Percentiles rank a stretch among this genome's conserved stretches.
phyloP scores from a whole-genome alignment of 257 asterid species.

The Prunella vulgaris region DNA sequence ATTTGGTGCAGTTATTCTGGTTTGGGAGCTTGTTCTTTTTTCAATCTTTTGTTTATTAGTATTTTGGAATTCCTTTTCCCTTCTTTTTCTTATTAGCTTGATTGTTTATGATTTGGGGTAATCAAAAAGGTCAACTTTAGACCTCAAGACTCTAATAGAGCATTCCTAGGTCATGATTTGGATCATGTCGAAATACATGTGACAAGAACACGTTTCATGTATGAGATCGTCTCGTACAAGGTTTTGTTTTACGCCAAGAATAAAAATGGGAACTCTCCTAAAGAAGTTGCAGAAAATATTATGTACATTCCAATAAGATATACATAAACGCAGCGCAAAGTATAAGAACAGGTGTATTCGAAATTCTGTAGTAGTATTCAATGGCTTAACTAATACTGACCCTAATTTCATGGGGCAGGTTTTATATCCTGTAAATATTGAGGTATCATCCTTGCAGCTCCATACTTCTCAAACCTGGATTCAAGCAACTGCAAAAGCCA shows the following conservation, averaged over 20 bases:
- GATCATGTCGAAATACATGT: no score
- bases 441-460: slow-evolving; percentile 9
- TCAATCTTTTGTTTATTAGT: not conserved
- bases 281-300: slow-evolving; percentile 7
- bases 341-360: not conserved
- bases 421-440: not conserved
- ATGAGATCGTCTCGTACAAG: no score
- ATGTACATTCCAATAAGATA: slow-evolving; percentile 5
- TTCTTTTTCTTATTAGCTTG: no score
- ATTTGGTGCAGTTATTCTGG: not conserved
- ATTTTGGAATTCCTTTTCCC: no score
- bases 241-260: not conserved
- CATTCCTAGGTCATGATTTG: no score
- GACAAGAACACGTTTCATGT: no score
- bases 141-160: not conserved
- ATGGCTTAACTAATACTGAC: not conserved
- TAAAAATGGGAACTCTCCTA: not conserved
- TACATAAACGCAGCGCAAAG: slow-evolving; percentile 15
- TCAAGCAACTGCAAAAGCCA: slow-evolving; percentile 31
- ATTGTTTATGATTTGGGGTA: not conserved
- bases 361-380: not conserved
- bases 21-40: not conserved
- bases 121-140: not conserved
- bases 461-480: slow-evolving; percentile 17
- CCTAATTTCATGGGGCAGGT: not conserved